These are phyloP conservation scores for Fusarium multiceps DNA, from an alignment of 2,329 filamentous ascomycete genomes.

Conservation along the genomic window DNA sequence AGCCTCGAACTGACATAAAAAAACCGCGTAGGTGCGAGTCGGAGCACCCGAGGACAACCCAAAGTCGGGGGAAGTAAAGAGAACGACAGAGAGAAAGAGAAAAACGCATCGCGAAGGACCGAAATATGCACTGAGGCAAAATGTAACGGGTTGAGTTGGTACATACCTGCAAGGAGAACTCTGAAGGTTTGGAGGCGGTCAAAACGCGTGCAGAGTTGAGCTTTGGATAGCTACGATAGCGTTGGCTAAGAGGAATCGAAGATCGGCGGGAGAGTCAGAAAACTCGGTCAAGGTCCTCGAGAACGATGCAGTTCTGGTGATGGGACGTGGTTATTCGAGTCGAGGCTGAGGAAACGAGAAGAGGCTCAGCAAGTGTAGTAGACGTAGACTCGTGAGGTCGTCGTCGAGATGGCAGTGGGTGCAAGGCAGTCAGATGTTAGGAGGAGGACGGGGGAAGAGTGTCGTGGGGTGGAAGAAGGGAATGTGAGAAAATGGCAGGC, in stretches of 20 bases:
- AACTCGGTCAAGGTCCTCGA: conserved; percentile 12
- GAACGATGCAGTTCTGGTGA: conserved; percentile 4
- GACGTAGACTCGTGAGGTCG: conserved; percentile 31
- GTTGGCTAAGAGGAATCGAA: conserved; percentile 21
- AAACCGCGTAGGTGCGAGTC: conserved; percentile 21
- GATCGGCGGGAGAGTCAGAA: conserved; percentile 3
- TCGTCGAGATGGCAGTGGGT: conserved; percentile 32
- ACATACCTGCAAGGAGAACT: conserved; percentile 42
- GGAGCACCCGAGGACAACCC: neutral
- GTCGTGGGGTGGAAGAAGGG: conserved; percentile 37
- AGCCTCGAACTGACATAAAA: conserved; percentile 13
- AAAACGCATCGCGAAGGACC: neutral
- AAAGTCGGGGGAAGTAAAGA: neutral
- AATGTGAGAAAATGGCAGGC: conserved; percentile 34
- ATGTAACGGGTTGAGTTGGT: neutral
- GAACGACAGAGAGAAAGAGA: neutral
- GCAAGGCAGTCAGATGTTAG: conserved; percentile 29
- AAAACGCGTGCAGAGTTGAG: conserved; percentile 38
- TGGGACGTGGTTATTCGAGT: conserved; percentile 7
- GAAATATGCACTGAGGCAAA: neutral
- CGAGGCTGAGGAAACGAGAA: conserved; percentile 8
- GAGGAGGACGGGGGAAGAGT: conserved; percentile 34
- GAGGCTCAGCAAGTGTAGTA: conserved; percentile 20
- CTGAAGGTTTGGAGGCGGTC: conserved; percentile 41
- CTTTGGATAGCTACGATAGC: conserved; percentile 24